Evolutionary conservation across 495 filamentous ascomycete species (phyloP).

Genomic region (Glarea lozoyensis): DNA sequence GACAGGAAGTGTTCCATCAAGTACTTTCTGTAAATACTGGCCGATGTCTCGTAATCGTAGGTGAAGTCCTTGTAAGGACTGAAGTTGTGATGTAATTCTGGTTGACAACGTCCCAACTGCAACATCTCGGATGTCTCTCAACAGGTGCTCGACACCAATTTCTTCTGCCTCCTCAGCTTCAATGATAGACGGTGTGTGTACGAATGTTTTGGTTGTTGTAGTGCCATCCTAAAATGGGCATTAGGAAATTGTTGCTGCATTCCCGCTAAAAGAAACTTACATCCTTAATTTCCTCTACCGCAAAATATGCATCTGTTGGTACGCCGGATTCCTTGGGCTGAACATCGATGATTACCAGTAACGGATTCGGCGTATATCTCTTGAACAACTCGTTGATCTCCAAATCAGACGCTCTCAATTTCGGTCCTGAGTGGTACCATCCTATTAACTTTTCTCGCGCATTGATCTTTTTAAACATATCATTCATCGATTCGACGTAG

Average conservation of each 20-base stretch:
- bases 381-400: constrained; percentile 99
- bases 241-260: constrained; percentile 6
- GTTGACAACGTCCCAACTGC: constrained; percentile 98
- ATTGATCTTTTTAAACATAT: constrained; percentile 99
- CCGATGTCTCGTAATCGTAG: constrained; percentile 93
- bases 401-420: constrained; percentile 91
- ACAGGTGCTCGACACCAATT: constrained; percentile 95
- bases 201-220: constrained; percentile 93
- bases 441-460: constrained; percentile 97
- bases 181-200: constrained; percentile 98
- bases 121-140: constrained; percentile 96
- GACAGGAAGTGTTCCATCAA: constrained; percentile 82
- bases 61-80: constrained; percentile 94
- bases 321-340: constrained; percentile 98
- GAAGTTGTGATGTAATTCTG: constrained; percentile 92
- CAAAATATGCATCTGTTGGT: constrained; percentile 98
- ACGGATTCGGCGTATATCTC: constrained; percentile 91
- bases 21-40: constrained; percentile 90
- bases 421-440: constrained; percentile 98
- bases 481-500: constrained; percentile 98
- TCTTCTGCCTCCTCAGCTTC: constrained; percentile 98
- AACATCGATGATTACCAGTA: constrained; percentile 97
- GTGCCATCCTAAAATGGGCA: constrained; percentile 73
- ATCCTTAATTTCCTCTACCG: constrained; percentile 99
- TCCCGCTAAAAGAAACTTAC: constrained; percentile 41